Conservation (phyloP, 2,329 filamentous ascomycete genomes). For the Aureobasidium pullulans region DNA sequence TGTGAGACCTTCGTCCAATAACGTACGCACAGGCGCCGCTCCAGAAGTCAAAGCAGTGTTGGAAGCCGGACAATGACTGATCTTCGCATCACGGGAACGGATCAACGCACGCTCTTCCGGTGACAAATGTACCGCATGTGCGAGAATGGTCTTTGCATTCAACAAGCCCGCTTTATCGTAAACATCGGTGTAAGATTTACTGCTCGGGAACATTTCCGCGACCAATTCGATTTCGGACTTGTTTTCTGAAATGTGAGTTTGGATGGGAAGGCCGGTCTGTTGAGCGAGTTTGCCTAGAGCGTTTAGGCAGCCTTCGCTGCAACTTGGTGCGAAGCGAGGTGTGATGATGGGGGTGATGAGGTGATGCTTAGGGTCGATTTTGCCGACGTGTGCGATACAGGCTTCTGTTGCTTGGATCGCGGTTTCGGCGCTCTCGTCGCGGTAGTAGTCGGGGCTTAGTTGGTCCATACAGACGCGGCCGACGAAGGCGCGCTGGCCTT, state of each 20-base stretch:
- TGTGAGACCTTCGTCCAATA: constrained; percentile 66
- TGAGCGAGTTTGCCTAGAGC: constrained; percentile 58
- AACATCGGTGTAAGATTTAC: constrained; percentile 61
- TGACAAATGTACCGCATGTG: constrained; percentile 73
- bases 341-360: constrained; percentile 77
- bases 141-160: constrained; percentile 67
- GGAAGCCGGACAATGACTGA: constrained; percentile 80
- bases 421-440: constrained; percentile 58
- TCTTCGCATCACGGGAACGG: constrained; percentile 52
- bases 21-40: constrained; percentile 63
- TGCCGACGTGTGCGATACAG: constrained; percentile 50
- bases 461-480: constrained; percentile 95
- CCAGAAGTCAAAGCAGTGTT: constrained; percentile 80
- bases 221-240: constrained; percentile 65
- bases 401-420: constrained; percentile 47
- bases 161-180: constrained; percentile 71
- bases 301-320: constrained; percentile 48
- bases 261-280: constrained; percentile 59
- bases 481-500: constrained; percentile 83
- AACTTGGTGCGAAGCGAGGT: constrained; percentile 53
- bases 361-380: constrained; percentile 56
- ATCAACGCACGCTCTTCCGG: constrained; percentile 61
- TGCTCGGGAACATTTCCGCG: constrained; percentile 57
- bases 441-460: constrained; percentile 68
- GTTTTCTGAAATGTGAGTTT: constrained; percentile 91